phyloP scores from a whole-genome alignment of 176 grass and related monocot species.

The Oryza longistaminata region DNA sequence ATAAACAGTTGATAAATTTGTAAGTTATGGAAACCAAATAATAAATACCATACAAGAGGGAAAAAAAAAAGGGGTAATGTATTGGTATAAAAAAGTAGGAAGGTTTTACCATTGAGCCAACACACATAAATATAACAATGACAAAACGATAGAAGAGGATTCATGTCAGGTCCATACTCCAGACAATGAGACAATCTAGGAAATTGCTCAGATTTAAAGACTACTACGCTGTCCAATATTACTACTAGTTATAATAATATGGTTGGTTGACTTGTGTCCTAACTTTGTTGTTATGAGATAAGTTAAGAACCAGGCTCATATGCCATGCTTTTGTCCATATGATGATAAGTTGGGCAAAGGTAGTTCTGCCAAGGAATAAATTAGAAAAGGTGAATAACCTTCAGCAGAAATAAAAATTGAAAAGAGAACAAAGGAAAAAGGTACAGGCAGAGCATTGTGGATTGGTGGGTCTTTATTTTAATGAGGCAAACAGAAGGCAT shows the following conservation, averaged over 20 bases:
- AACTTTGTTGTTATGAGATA: background rate
- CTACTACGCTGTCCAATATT: background rate
- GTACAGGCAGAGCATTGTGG: background rate
- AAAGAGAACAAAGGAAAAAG: background rate
- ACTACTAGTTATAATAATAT: background rate
- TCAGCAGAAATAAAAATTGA: background rate
- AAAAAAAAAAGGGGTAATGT: background rate
- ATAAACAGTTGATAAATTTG: constrained; percentile 34
- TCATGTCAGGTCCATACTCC: background rate
- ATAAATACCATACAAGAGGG: background rate
- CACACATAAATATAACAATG: background rate
- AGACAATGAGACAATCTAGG: background rate
- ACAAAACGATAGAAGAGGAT: background rate
- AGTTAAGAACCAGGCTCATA: background rate
- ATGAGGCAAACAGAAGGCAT: background rate
- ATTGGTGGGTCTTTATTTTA: background rate
- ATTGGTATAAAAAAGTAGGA: constrained; percentile 8
- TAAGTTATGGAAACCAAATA: constrained; percentile 9
- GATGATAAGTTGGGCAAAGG: background rate
- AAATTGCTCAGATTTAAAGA: constrained; percentile 5
- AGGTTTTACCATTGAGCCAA: background rate
- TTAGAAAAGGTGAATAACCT: background rate
- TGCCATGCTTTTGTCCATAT: background rate
- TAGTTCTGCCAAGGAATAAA: background rate
- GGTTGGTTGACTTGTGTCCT: background rate